These are phyloP conservation scores for Elaeagnus macrophylla DNA, from an alignment of 306 rosid genomes.

Conservation along the genomic window DNA sequence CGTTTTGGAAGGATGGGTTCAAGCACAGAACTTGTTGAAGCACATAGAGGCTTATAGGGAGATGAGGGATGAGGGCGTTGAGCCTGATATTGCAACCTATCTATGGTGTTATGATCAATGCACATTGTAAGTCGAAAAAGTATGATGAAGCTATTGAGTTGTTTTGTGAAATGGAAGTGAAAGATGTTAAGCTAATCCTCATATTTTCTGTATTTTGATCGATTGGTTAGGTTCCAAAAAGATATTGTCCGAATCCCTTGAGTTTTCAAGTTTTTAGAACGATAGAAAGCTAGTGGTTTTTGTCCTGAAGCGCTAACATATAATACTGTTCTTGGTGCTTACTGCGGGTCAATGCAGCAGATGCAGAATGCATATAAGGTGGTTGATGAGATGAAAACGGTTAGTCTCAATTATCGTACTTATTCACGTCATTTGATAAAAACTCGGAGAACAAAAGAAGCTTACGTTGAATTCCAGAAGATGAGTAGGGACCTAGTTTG, in stretches of 20 bases:
- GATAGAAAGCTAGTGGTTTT: conserved; percentile 40
- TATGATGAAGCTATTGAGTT: conserved; percentile 51
- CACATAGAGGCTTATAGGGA: conserved; percentile 67
- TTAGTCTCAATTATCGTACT: conserved; percentile 68
- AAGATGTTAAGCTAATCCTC: conserved; percentile 48
- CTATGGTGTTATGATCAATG: conserved; percentile 62
- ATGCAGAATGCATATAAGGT: conserved; percentile 42
- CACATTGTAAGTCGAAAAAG: conserved; percentile 53
- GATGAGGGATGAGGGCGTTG: conserved; percentile 58
- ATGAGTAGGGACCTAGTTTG: conserved; percentile 51
- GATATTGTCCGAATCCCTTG: conserved; percentile 62
- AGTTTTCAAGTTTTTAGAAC: conserved; percentile 45
- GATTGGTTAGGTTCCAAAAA: conserved; percentile 63
- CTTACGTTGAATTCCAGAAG: conserved; percentile 45
- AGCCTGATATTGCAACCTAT: conserved; percentile 73
- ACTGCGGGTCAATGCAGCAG: conserved; percentile 54
- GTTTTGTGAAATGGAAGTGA: conserved; percentile 49
- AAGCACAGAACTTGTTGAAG: conserved; percentile 48
- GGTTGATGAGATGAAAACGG: conserved; percentile 53
- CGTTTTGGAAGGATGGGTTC: conserved; percentile 84
- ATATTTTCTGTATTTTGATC: conserved; percentile 66
- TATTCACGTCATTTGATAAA: conserved; percentile 58
- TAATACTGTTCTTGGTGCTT: conserved; percentile 83
- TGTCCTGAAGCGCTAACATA: too few species aligned
- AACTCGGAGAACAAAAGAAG: conserved; percentile 47